A percentile compares a stretch with the other conserved stretches of the same genome.
phyloP scores from a whole-genome alignment of 768 basidiomycete species.

The Pulveroboletus frians region DNA sequence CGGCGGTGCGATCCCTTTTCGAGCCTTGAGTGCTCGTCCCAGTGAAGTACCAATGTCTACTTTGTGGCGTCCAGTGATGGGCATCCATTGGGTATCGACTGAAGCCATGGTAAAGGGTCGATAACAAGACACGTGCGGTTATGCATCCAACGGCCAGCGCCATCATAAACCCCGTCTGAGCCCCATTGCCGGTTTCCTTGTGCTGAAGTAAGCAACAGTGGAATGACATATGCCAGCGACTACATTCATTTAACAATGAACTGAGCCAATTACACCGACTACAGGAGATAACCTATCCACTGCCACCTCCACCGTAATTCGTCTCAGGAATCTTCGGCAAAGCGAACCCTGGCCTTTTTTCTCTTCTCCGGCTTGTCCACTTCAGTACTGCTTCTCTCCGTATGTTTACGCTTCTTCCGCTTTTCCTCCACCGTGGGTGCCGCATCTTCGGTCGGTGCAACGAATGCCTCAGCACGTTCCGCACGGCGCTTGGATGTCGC shows the following conservation, averaged over 20 bases:
- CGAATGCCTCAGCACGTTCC: constrained; percentile 81
- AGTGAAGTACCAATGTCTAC: constrained; percentile 63
- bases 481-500: constrained; percentile 63
- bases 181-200: constrained; percentile 3
- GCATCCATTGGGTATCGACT: constrained; percentile 49
- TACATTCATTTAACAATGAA: not conserved
- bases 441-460: constrained; percentile 78
- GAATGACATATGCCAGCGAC: not conserved
- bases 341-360: constrained; percentile 24
- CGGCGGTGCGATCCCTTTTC: constrained; percentile 47
- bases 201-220: constrained; percentile 27
- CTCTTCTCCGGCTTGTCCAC: constrained; percentile 40
- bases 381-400: constrained; percentile 35
- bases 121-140: constrained; percentile 19
- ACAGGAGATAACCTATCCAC: constrained; percentile 5
- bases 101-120: constrained; percentile 40
- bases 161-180: constrained; percentile 17
- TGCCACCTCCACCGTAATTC: not conserved
- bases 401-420: constrained; percentile 49
- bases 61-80: constrained; percentile 49
- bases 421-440: constrained; percentile 77
- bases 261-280: constrained; percentile 1
- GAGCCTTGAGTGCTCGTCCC: constrained; percentile 60
- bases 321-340: constrained; percentile 11
- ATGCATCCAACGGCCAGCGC: not conserved